Evolutionary conservation across 108 stramenopile species (phyloP).

Genomic region (Skeletonema marinoi): DNA sequence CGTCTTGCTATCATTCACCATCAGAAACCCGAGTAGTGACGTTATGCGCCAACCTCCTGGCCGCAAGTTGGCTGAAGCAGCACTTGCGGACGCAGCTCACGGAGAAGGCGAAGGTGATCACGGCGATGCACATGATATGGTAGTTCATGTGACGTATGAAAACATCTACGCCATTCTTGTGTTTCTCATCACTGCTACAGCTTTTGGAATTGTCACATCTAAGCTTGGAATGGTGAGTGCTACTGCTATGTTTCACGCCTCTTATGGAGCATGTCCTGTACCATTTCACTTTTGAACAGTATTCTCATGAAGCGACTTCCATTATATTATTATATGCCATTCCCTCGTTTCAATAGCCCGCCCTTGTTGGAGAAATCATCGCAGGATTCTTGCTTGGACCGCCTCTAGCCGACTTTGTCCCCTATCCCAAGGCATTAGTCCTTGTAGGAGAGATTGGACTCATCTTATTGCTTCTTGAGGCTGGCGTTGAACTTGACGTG

Average conservation of each 20-base stretch:
- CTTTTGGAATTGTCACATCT: slow-evolving; percentile 18
- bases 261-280: too few species aligned
- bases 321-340: too few species aligned
- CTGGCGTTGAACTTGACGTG: slow-evolving; percentile 73
- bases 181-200: slow-evolving; percentile 37
- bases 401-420: slow-evolving; percentile 35
- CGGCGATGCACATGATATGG: slow-evolving; percentile 8
- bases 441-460: slow-evolving; percentile 46
- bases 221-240: slow-evolving; percentile 17
- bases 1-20: background rate
- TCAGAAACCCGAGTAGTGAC: background rate
- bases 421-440: slow-evolving; percentile 21
- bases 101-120: background rate
- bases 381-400: slow-evolving; percentile 38
- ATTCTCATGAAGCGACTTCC: too few species aligned
- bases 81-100: too few species aligned
- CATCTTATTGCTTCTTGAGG: slow-evolving; percentile 55
- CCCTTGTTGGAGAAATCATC: slow-evolving; percentile 46
- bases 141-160: slow-evolving; percentile 37
- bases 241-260: too few species aligned
- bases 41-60: background rate
- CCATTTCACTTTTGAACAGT: too few species aligned
- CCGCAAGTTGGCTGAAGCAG: background rate
- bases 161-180: slow-evolving; percentile 44
- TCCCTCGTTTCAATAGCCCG: background rate